Conservation (phyloP, 441 rosid genomes). For the Erysimum pusillum region DNA sequence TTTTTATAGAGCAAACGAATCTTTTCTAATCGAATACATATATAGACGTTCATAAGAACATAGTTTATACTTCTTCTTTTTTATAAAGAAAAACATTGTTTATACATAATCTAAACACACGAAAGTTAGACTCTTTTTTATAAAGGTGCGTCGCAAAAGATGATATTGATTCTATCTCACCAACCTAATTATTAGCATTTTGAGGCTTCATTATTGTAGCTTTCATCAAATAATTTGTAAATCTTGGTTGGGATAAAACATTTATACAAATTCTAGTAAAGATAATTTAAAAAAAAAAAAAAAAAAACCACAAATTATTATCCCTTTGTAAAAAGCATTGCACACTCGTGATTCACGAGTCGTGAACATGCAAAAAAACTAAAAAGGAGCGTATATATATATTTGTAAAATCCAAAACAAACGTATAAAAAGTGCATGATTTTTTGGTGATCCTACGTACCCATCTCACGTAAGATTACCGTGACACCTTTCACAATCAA, state of each 20-base stretch:
- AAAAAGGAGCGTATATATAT: slow-evolving; percentile 33
- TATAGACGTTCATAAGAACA: no score
- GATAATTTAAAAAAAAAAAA: no score
- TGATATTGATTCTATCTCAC: neutral
- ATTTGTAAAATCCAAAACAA: slow-evolving; percentile 13
- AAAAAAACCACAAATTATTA: no score
- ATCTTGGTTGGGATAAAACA: neutral
- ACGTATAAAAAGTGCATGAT: slow-evolving; percentile 6
- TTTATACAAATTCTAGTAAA: neutral
- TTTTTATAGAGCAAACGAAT: no score
- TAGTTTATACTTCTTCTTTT: neutral
- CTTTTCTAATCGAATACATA: no score
- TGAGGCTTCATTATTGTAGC: neutral
- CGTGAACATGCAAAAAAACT: no score
- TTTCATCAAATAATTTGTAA: neutral
- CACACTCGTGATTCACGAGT: slow-evolving; percentile 36
- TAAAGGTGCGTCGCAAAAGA: no score
- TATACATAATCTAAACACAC: no score
- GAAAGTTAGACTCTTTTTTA: no score
- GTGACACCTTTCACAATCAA: slow-evolving; percentile 42
- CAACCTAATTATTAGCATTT: neutral
- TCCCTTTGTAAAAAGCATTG: neutral
- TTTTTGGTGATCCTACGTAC: slow-evolving; percentile 22
- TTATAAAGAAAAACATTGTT: no score
- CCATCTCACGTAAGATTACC: slow-evolving; percentile 39